Base-by-base conservation (phyloP, 257 asterid genomes). In the Mitragyna speciosa region DNA sequence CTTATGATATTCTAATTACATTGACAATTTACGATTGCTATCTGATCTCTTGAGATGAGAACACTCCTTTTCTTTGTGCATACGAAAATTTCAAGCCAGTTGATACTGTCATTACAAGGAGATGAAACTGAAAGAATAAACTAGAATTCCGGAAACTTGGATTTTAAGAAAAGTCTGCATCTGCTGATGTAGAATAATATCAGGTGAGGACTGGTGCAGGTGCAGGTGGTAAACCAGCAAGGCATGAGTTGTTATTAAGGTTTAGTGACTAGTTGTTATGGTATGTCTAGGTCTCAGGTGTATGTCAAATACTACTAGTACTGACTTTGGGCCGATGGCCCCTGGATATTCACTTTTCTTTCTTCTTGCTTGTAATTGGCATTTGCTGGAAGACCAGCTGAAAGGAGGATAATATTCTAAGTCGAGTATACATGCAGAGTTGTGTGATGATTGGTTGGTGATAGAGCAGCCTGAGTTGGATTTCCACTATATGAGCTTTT, bases 401-500 rank as follows among this genome's bases (percentile, higher is more conserved):
- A 36, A 33, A 17, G 30, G 17, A 61, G 26, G 11, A 45, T 9
- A 7, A 52, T 74, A 54, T 75, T 75, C 41, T 36, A 31, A 16
- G 36, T 22, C n/a, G 24, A 22, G 14, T 16, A 59, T 56, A 45
- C 64, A 39, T 36, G 66, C 70, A 41, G 77, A 47, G 52, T 56
- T 54, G 47, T 47, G 56, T n/a, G 19, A 41, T 67, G 20, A 75
- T 69, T 78, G 73, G 72, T 41, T 78, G 58, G 49, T 43, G 51
- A 17, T 80, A 31, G 45, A 69, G 78, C 72, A 31, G 1, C 72
- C 73, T 80, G 65, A 70, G 77, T 48, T 69, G 82, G 79, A 81
- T 75, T 36, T 81, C 78, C 84, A 73, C 26, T 56, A 52, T 28
- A 54, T 28, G 79, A 26, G 39, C 24, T 76, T 75, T 80, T 30